Conservation (phyloP, 805 yeast genomes). For the baker's yeast (Saccharomyces cerevisiae) region DNA sequence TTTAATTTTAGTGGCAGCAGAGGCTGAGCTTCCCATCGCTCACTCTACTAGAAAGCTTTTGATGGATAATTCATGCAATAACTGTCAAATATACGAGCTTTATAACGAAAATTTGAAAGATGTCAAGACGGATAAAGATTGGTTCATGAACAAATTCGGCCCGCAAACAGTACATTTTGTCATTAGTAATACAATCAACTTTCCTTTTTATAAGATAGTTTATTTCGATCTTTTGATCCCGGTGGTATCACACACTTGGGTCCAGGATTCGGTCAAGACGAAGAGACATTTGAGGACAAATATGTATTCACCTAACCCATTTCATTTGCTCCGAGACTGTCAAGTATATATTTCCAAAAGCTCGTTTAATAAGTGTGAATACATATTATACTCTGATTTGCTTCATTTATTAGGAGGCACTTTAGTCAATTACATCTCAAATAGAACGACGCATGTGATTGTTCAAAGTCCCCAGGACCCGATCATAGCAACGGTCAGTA, state of each 20-base stretch:
- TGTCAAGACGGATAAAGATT: neutral
- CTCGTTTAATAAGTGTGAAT: slow-evolving; percentile 53
- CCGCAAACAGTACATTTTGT: slow-evolving; percentile 18
- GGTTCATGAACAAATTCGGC: slow-evolving; percentile 12
- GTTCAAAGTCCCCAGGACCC: slow-evolving; percentile 51
- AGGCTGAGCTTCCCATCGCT: neutral
- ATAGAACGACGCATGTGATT: slow-evolving; percentile 72
- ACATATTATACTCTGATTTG: slow-evolving; percentile 54
- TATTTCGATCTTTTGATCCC: slow-evolving; percentile 27
- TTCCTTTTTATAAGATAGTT: slow-evolving; percentile 24
- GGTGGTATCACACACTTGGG: slow-evolving; percentile 25
- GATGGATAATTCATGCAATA: neutral
- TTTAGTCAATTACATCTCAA: slow-evolving; percentile 49
- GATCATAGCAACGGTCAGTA: slow-evolving; percentile 45
- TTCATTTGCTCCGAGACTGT: slow-evolving; percentile 51
- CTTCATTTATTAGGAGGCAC: slow-evolving; percentile 68
- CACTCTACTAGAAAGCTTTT: neutral
- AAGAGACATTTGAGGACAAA: slow-evolving; percentile 20
- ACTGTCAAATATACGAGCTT: neutral
- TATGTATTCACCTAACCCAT: slow-evolving; percentile 61
- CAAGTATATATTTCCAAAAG: slow-evolving; percentile 54
- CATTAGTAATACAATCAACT: slow-evolving; percentile 15
- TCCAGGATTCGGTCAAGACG: slow-evolving; percentile 13
- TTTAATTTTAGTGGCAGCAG: neutral
- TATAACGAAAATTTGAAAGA: neutral